Conservation (phyloP, 495 filamentous ascomycete species). For the Oleoguttula mirabilis region DNA sequence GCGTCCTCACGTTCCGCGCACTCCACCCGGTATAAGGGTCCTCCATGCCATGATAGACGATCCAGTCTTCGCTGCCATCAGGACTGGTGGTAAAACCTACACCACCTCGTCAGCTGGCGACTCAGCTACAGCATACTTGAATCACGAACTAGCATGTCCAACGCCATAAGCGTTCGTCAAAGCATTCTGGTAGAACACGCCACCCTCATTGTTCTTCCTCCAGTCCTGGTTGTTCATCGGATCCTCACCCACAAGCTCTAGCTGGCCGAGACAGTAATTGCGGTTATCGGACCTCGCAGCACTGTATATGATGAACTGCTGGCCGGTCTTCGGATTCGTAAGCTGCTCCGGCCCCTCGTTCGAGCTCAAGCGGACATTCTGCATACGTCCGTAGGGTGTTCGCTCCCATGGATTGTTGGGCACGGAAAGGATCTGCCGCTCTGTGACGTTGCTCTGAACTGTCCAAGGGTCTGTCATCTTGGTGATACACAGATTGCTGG, state of each 20-base stretch:
- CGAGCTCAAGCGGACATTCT: slow-evolving; percentile 33
- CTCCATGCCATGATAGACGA: slow-evolving; percentile 40
- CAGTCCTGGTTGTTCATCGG: slow-evolving; percentile 40
- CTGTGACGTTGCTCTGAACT: slow-evolving; percentile 31
- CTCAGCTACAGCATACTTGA: neutral
- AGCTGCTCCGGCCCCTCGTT: slow-evolving; percentile 42
- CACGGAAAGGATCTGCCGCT: slow-evolving; percentile 35
- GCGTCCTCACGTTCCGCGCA: slow-evolving; percentile 31
- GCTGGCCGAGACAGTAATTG: slow-evolving; percentile 34
- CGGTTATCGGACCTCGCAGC: slow-evolving; percentile 37
- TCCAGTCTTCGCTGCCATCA: slow-evolving; percentile 36
- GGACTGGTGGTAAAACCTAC: slow-evolving; percentile 32
- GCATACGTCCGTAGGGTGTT: slow-evolving; percentile 35
- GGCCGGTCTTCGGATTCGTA: slow-evolving; percentile 35
- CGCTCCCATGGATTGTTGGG: slow-evolving; percentile 38
- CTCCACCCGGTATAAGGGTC: slow-evolving; percentile 28
- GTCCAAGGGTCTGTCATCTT: slow-evolving; percentile 38
- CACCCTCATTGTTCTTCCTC: slow-evolving; percentile 34
- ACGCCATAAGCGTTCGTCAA: slow-evolving; percentile 34
- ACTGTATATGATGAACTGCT: slow-evolving; percentile 38
- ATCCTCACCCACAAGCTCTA: slow-evolving; percentile 37
- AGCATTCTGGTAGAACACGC: slow-evolving; percentile 41
- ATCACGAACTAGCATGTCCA: slow-evolving; percentile 33
- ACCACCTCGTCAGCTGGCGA: neutral
- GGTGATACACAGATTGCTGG: slow-evolving; percentile 41